A percentile compares a stretch with the other conserved stretches of the same genome.
Conservation (phyloP, 495 filamentous ascomycete species). For the Rhypophila decipiens region DNA sequence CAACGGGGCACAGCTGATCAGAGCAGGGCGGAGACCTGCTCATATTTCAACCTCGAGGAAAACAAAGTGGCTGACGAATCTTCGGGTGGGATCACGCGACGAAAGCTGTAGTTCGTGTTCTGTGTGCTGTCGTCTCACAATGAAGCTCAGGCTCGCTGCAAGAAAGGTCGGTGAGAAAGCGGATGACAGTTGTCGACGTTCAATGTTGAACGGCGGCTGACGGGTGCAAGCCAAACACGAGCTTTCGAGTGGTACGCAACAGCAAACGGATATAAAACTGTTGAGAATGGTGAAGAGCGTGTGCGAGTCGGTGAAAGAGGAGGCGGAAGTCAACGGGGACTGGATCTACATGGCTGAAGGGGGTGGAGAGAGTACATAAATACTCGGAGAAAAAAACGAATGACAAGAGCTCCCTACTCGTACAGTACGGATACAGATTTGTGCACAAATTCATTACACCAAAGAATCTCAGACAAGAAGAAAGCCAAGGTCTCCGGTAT, state of each 20-base stretch:
- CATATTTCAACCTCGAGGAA: slow-evolving; percentile 19
- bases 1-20: slow-evolving; percentile 22
- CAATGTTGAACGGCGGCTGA: neutral
- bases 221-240: slow-evolving; percentile 16
- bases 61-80: neutral
- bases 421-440: no score
- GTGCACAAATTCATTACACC: no score
- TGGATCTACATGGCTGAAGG: neutral
- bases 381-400: neutral
- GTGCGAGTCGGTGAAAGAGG: neutral
- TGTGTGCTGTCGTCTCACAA: slow-evolving; percentile 7
- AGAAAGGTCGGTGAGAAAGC: neutral
- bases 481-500: neutral
- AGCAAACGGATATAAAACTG: neutral
- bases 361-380: neutral
- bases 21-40: slow-evolving; percentile 27
- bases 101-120: slow-evolving; percentile 3
- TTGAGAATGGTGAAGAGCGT: neutral
- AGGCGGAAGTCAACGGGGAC: neutral
- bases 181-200: neutral
- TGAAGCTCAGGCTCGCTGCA: neutral
- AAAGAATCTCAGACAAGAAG: no score
- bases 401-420: no score
- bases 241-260: slow-evolving; percentile 18
- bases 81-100: slow-evolving; percentile 9